These are phyloP conservation scores for Paraphoma chrysanthemicola DNA, from an alignment of 2,329 filamentous ascomycete genomes.

Conservation along the genomic window DNA sequence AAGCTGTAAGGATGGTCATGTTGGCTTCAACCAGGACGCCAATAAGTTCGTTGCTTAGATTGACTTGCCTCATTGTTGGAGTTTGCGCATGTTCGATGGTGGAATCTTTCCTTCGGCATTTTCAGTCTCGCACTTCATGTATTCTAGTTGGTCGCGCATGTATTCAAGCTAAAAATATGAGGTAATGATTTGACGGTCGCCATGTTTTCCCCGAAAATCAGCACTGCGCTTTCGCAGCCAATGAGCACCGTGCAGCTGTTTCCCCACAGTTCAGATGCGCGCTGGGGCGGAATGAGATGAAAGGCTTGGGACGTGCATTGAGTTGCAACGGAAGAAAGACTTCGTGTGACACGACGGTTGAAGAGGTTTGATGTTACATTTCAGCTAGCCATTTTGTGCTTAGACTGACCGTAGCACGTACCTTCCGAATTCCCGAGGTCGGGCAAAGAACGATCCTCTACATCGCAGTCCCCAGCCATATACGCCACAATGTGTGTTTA, in stretches of 20 bases:
- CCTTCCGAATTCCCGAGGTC: background rate
- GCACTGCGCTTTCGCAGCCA: background rate
- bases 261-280: background rate
- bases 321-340: slow-evolving; percentile 21
- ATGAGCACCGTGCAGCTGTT: background rate
- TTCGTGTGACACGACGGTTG: slow-evolving; percentile 15
- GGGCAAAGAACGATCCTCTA: background rate
- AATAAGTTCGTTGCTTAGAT: slow-evolving; percentile 1
- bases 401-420: background rate
- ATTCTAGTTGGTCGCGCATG: slow-evolving; percentile 26
- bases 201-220: background rate
- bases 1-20: background rate
- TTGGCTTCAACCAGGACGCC: background rate
- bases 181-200: slow-evolving; percentile 22
- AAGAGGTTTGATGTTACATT: slow-evolving; percentile 13
- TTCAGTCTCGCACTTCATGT: slow-evolving; percentile 27
- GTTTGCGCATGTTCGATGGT: slow-evolving; percentile 12
- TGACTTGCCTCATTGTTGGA: slow-evolving; percentile 1
- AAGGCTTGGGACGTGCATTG: slow-evolving; percentile 16
- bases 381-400: background rate
- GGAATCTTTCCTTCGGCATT: slow-evolving; percentile 21
- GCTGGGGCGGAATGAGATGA: slow-evolving; percentile 13
- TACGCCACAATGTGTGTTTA: background rate
- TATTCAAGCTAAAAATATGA: slow-evolving; percentile 32
- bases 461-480: background rate